Evolutionary conservation across 352 stramenopile genomes (phyloP), one percentile per base, ranked within the genome.

Genomic region (Nothophytophthora sp.): DNA sequence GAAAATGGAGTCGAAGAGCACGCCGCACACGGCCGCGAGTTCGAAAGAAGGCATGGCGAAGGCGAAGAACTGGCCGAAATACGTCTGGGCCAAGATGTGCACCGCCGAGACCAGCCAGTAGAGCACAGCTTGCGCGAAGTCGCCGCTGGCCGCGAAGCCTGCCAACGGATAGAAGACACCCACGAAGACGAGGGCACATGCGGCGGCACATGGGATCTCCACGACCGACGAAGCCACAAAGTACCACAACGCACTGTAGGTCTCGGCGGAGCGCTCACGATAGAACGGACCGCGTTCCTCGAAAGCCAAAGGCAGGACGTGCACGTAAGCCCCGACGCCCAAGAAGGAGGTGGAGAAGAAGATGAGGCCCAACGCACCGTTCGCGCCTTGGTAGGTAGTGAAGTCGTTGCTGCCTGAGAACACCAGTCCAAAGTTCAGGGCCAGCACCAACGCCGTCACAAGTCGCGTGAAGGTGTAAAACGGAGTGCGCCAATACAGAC

Each of bases 181-280:
- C 24, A 69, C 60, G 55, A 81, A 82, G 4, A 81, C 4, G 23
- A 80, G 47, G 16, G 47, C 16, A 13, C 54, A 28, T 23, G 16
- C 24, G 3, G 52, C 23, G 27, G 52, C 43, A 29, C 45, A 61
- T n/a, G 52, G 52, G 44, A 55, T 50, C 44, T 61, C 52, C n/a
- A 55, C 52, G 1, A 55, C 7, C 13, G 52, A 55, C 34, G 18
- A 25, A 19, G 18, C 42, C 10, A 90, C 39, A 33, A 65, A 67
- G 41, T 96, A 84, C 35, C 75, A 68, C 15, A 61, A 50, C 10
- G 72, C 39, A 29, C 70, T 64, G 55, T 96, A 96, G 48, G 91
- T 95, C 24, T 81, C 48, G 7, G 81, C 72, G 18, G 75, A 73
- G 24, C 86, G 78, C 56, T 97, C 86, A 5, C 86, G 63, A 73